A percentile compares a stretch with the other conserved stretches of the same genome.
Evolutionary conservation across 148 eudicot genomes (phyloP).

Genomic region (Vaccinium vitisidaea): DNA sequence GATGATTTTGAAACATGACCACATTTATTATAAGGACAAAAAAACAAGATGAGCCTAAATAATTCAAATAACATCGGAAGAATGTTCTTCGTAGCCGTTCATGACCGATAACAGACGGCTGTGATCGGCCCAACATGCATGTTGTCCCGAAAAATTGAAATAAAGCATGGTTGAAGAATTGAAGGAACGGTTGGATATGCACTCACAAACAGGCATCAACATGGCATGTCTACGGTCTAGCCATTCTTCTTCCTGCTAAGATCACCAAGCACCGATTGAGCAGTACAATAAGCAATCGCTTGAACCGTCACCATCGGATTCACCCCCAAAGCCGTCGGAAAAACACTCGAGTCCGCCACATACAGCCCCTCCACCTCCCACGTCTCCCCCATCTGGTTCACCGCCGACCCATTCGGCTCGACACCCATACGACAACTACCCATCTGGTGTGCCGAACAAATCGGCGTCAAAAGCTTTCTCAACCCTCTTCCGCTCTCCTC

Average conservation of each 20-base stretch:
- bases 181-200: too few relatives aligned
- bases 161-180: too few relatives aligned
- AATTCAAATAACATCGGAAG: too few relatives aligned
- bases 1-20: too few relatives aligned
- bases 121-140: too few relatives aligned
- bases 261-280: slow-evolving; percentile 50
- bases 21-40: too few relatives aligned
- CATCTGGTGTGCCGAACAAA: slow-evolving; percentile 84
- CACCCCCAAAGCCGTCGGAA: slow-evolving; percentile 81
- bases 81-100: too few relatives aligned
- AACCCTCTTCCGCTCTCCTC: slow-evolving; percentile 46
- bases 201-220: too few relatives aligned
- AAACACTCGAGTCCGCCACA: slow-evolving; percentile 73
- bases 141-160: too few relatives aligned
- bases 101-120: too few relatives aligned
- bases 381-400: slow-evolving; percentile 57
- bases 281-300: slow-evolving; percentile 73
- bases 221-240: background rate
- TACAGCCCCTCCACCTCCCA: slow-evolving; percentile 80
- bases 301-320: slow-evolving; percentile 85
- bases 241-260: slow-evolving; percentile 36
- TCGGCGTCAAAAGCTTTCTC: slow-evolving; percentile 26
- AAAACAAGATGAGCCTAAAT: too few relatives aligned
- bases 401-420: slow-evolving; percentile 43
- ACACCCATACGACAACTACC: slow-evolving; percentile 79